A percentile compares a stretch with the other conserved stretches of the same genome.
These are phyloP conservation scores for Alternaria brassicae DNA, from an alignment of 2,329 filamentous ascomycete genomes.

Conservation along the genomic window DNA sequence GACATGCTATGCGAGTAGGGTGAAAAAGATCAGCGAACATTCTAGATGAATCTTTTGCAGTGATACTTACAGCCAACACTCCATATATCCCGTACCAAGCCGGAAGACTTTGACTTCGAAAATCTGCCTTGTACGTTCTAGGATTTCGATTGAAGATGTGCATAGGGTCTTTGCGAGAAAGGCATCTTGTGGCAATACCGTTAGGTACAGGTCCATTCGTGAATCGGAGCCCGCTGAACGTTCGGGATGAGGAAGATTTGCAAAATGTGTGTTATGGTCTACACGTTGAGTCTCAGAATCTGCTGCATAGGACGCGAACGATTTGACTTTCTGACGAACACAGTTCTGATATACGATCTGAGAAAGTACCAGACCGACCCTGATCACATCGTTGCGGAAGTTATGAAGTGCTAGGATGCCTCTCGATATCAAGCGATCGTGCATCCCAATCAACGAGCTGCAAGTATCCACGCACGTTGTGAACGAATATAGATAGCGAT, in stretches of 20 bases:
- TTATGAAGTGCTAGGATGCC: slow-evolving; percentile 35
- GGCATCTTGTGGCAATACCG: slow-evolving; percentile 32
- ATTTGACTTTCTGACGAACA: slow-evolving; percentile 9
- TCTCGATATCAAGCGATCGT: slow-evolving; percentile 31
- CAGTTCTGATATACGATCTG: slow-evolving; percentile 40
- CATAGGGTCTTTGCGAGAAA: slow-evolving; percentile 37
- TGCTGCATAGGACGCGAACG: slow-evolving; percentile 5
- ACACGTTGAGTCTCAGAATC: slow-evolving; percentile 12
- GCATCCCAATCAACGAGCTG: slow-evolving; percentile 33
- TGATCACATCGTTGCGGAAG: slow-evolving; percentile 41
- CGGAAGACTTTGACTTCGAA: slow-evolving; percentile 47
- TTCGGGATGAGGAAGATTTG: slow-evolving; percentile 2
- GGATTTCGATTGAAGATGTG: slow-evolving; percentile 35
- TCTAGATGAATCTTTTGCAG: neutral
- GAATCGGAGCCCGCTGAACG: slow-evolving; percentile 9
- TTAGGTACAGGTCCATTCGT: slow-evolving; percentile 15
- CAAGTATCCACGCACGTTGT: slow-evolving; percentile 39
- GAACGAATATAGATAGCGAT: slow-evolving; percentile 43
- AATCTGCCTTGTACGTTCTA: slow-evolving; percentile 38
- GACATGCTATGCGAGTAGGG: slow-evolving; percentile 18
- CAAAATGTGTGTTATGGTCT: slow-evolving; percentile 8
- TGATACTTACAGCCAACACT: slow-evolving; percentile 36
- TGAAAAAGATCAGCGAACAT: neutral
- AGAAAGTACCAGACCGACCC: slow-evolving; percentile 36
- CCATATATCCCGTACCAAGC: slow-evolving; percentile 47